A percentile compares a stretch with the other conserved stretches of the same genome.
phyloP scores from a whole-genome alignment of 2,329 filamentous ascomycete species.

The Ceratocystis cubensis region DNA sequence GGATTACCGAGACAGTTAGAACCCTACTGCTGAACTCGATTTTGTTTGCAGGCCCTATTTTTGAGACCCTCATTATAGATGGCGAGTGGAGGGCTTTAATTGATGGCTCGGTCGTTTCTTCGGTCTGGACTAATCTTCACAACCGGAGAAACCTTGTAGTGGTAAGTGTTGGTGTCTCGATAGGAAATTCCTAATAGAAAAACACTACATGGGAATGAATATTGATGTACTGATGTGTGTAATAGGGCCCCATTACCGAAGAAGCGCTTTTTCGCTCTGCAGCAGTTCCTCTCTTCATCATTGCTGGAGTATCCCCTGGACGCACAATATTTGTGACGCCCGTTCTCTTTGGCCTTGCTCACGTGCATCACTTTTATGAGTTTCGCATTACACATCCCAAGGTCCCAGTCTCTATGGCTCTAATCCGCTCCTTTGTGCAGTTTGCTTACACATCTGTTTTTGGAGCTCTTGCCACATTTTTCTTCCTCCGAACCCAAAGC shows the following conservation, averaged over 20 bases:
- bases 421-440: conserved; percentile 67
- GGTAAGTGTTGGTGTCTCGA: conserved; percentile 43
- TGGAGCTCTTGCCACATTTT: conserved; percentile 81
- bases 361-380: conserved; percentile 93
- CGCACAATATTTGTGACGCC: conserved; percentile 70
- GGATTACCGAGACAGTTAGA: conserved; percentile 49
- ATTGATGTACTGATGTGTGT: conserved; percentile 8
- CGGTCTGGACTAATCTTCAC: conserved; percentile 59
- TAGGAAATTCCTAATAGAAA: background rate
- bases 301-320: conserved; percentile 45
- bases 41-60: conserved; percentile 75
- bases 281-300: conserved; percentile 68
- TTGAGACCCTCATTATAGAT: conserved; percentile 63
- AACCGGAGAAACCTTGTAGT: conserved; percentile 79
- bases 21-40: conserved; percentile 59
- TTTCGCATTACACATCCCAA: conserved; percentile 70
- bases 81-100: conserved; percentile 56
- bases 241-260: conserved; percentile 66
- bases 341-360: conserved; percentile 82
- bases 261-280: conserved; percentile 87
- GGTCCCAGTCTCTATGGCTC: conserved; percentile 47
- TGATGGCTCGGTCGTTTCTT: conserved; percentile 40
- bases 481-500: conserved; percentile 76
- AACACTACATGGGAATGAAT: background rate
- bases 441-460: conserved; percentile 86